Percentiles rank a stretch among this genome's conserved stretches.
These are phyloP conservation scores for Echeveria elegans DNA, from an alignment of 164 flowering plant genomes.

Conservation along the genomic window DNA sequence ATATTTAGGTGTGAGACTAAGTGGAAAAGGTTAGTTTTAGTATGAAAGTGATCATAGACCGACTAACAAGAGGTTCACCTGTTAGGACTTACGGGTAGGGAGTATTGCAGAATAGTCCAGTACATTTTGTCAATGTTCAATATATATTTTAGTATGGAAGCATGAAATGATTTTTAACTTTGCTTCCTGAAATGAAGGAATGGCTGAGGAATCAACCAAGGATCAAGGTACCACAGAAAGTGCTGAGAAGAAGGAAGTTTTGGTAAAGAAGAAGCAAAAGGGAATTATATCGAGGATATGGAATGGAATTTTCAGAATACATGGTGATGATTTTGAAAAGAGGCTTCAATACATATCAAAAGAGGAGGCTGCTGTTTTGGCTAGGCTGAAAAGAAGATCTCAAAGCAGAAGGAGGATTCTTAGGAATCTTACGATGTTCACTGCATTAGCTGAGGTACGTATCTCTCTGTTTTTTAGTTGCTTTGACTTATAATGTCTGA, in stretches of 20 bases:
- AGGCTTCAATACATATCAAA: not conserved
- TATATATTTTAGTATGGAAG: not conserved
- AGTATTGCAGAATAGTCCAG: not conserved
- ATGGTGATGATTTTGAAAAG: not conserved
- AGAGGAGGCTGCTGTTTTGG: conserved; percentile 43
- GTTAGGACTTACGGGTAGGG: too few species aligned
- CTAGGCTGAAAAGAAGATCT: conserved; percentile 57
- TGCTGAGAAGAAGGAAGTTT: conserved; percentile 18
- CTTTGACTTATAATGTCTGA: too few species aligned
- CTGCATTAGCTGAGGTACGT: conserved; percentile 61
- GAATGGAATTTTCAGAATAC: conserved; percentile 46
- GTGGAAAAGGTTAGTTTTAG: too few species aligned
- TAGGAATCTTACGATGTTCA: conserved; percentile 45
- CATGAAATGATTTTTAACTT: not conserved
- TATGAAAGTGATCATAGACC: too few species aligned
- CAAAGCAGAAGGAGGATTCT: conserved; percentile 38
- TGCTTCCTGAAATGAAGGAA: not conserved
- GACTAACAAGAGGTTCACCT: too few species aligned
- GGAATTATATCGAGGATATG: conserved; percentile 68
- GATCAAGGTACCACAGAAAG: conserved; percentile 9
- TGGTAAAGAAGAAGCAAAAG: conserved; percentile 27
- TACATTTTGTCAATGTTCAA: not conserved
- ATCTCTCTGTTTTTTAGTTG: not conserved
- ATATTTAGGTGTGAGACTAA: too few species aligned
- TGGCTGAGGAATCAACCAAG: not conserved